Conservation (phyloP, 306 rosid genomes). For the Hippophae gyantsensis region DNA sequence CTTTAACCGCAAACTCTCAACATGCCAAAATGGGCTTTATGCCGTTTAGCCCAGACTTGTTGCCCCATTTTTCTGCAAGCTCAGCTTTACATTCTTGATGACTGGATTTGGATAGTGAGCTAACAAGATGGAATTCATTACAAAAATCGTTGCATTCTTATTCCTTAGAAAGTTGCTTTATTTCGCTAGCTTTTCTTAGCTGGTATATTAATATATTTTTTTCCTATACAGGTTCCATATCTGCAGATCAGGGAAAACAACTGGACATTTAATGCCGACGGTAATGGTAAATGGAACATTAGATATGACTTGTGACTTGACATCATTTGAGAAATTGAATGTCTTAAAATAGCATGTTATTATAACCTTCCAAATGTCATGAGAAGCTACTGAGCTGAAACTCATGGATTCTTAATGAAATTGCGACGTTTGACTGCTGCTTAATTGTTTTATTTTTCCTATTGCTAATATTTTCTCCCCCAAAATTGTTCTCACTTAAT, state of each 20-base stretch:
- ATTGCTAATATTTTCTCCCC: neutral
- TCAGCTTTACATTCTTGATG: neutral
- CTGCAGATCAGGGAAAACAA: constrained; percentile 96
- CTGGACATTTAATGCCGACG: constrained; percentile 73
- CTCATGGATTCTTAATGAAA: neutral
- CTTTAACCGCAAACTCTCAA: too few species aligned
- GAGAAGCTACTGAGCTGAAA: constrained; percentile 9
- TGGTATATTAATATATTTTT: constrained; percentile 4
- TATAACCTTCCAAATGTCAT: constrained; percentile 14
- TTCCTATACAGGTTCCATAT: constrained; percentile 65
- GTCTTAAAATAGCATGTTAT: constrained; percentile 12
- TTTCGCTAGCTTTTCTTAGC: neutral
- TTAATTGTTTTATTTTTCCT: neutral
- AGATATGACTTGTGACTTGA: constrained; percentile 55
- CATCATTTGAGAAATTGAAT: constrained; percentile 19
- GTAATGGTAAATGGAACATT: constrained; percentile 85
- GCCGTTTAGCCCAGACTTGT: too few species aligned
- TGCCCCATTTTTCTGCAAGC: too few species aligned
- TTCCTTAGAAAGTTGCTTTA: neutral
- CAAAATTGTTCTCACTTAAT: neutral
- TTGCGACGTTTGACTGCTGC: neutral
- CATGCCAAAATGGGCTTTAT: too few species aligned
- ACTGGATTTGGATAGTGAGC: neutral
- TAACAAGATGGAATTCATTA: neutral
- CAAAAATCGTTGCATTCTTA: neutral